Conservation (phyloP, 305 asterid genomes). For the Fraxinus baroniana region DNA sequence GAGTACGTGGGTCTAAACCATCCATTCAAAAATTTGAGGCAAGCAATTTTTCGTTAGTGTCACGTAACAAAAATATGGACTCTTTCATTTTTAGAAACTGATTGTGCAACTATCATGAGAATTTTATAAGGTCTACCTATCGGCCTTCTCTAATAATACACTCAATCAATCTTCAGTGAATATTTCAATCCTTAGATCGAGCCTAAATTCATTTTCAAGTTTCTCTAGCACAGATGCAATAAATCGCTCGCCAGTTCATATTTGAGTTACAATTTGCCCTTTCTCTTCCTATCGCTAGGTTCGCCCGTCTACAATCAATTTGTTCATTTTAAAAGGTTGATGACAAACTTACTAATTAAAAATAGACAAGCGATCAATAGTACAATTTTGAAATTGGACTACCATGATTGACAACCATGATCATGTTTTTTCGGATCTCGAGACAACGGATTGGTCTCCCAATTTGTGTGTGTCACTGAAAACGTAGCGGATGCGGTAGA, state of each 20-base stretch:
- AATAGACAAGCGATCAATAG: background rate
- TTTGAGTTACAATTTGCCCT: background rate
- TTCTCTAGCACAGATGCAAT: background rate
- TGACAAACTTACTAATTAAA: background rate
- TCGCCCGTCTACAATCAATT: no score
- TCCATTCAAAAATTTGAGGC: background rate
- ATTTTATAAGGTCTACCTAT: no score
- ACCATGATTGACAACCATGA: background rate
- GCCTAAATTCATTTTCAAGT: background rate
- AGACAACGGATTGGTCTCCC: background rate
- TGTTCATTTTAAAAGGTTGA: no score
- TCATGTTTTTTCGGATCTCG: background rate
- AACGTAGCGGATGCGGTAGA: background rate
- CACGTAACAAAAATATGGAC: background rate
- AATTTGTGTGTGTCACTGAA: background rate
- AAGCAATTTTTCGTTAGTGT: background rate
- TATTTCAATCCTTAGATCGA: background rate
- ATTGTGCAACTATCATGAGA: no score
- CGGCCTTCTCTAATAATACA: background rate
- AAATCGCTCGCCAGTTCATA: background rate
- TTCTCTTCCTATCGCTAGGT: background rate
- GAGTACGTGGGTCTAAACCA: background rate
- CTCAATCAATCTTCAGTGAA: background rate
- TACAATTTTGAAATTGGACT: background rate
- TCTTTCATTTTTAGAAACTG: no score